Conservation (phyloP, 805 yeast species). For the Cyberlindnera americana region DNA sequence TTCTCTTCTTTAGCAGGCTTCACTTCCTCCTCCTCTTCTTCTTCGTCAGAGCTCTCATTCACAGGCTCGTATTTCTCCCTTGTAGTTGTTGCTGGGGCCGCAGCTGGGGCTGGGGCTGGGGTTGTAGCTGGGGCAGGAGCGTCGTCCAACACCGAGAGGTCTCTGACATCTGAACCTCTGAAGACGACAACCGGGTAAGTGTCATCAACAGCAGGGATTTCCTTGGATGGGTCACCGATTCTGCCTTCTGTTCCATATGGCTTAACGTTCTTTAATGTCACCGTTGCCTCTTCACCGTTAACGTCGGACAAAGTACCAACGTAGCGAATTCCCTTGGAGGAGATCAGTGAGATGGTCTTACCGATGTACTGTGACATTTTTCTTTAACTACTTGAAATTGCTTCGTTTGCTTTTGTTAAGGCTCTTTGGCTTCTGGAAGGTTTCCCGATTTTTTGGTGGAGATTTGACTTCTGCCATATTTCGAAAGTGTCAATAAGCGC, state of each 20-base stretch:
- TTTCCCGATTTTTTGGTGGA: too few relatives aligned
- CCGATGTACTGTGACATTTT: conserved; percentile 91
- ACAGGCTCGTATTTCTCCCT: not conserved
- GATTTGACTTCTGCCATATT: not conserved
- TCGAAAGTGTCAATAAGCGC: not conserved
- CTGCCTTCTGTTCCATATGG: conserved; percentile 94
- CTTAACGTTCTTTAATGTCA: conserved; percentile 74
- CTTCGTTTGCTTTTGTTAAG: too few relatives aligned
- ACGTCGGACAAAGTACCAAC: conserved; percentile 86
- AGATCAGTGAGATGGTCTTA: conserved; percentile 76
- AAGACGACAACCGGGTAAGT: conserved; percentile 77
- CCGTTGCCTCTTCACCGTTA: conserved; percentile 87
- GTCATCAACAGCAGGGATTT: conserved; percentile 65
- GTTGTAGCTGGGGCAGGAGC: conserved; percentile 33
- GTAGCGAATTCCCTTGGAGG: conserved; percentile 74
- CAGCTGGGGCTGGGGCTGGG: conserved; percentile 19
- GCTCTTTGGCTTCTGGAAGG: too few relatives aligned
- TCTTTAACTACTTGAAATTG: not conserved
- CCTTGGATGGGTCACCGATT: conserved; percentile 61
- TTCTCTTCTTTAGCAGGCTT: conserved; percentile 8
- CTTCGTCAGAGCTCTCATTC: conserved; percentile 13
- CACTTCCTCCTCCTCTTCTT: conserved; percentile 9
- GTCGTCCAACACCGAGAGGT: conserved; percentile 75
- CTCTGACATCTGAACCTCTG: conserved; percentile 90
- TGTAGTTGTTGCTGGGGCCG: not conserved